Percentiles rank a stretch among this genome's conserved stretches.
phyloP scores from a whole-genome alignment of 441 rosid genomes.

The Codiaeum variegatum region DNA sequence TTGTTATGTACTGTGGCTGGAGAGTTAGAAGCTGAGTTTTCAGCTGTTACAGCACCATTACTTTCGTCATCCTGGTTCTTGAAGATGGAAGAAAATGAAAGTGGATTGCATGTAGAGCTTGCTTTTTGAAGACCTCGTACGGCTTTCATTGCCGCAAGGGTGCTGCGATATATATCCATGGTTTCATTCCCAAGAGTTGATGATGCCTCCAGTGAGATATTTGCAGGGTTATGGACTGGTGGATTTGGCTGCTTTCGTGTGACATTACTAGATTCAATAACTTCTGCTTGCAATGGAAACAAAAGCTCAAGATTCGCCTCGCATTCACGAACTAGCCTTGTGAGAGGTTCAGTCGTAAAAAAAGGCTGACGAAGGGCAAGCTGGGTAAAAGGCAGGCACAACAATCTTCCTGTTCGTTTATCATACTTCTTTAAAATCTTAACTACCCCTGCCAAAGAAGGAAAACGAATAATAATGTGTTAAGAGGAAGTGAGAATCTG shows the following conservation, averaged over 20 bases:
- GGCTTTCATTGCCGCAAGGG: slow-evolving; percentile 93
- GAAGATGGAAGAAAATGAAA: slow-evolving; percentile 63
- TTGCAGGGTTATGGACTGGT: slow-evolving; percentile 23
- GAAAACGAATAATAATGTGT: slow-evolving; percentile 19
- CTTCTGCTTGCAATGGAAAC: slow-evolving; percentile 86
- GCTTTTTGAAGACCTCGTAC: slow-evolving; percentile 81
- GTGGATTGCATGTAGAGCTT: slow-evolving; percentile 84
- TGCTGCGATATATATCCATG: slow-evolving; percentile 78
- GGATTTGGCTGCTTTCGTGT: slow-evolving; percentile 25
- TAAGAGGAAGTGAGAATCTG: slow-evolving; percentile 18
- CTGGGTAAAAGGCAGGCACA: slow-evolving; percentile 76
- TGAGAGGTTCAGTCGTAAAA: slow-evolving; percentile 75
- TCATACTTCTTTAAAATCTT: slow-evolving; percentile 90
- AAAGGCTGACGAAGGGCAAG: slow-evolving; percentile 83
- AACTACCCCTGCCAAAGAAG: slow-evolving; percentile 52
- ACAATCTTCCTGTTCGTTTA: slow-evolving; percentile 77
- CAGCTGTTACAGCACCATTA: slow-evolving; percentile 61
- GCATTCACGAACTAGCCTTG: slow-evolving; percentile 78
- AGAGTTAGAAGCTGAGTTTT: slow-evolving; percentile 61
- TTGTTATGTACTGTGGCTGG: slow-evolving; percentile 25
- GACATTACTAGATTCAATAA: slow-evolving; percentile 47
- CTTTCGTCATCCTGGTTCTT: slow-evolving; percentile 54
- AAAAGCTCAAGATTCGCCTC: slow-evolving; percentile 91
- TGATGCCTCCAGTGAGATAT: slow-evolving; percentile 35
- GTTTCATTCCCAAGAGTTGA: slow-evolving; percentile 61